Evolutionary conservation across 2,329 filamentous ascomycete genomes (phyloP), one percentile per base, ranked within the genome.

Genomic region (Aureobasidium sp.): DNA sequence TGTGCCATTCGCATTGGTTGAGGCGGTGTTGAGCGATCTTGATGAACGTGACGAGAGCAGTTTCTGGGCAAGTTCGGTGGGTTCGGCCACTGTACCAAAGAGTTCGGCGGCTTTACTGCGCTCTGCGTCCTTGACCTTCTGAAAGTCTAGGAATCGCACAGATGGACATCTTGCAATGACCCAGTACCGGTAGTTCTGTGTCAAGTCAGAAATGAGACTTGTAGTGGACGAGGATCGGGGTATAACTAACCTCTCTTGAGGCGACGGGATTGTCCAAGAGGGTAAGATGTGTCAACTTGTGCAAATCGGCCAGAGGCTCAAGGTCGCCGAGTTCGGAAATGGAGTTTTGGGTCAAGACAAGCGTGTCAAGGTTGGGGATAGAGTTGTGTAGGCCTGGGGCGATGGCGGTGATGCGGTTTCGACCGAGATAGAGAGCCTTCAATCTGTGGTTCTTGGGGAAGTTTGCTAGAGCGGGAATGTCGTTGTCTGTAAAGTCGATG

Each of bases 401-500:
- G 72, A 99, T 92, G 71, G 83, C 85, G 63, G 87, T 81, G 72
- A 99, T 83, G 69, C 94, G 88, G 78, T 99, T 99, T 67, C 92
- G 87, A 60, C 92, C 92, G 61, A 96, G 84, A 52, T 99, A 86
- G 46, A 99, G 84, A 24, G 91, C 96, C 69, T 86, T 89, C 70
- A 97, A 82, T 68, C 94, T 89, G 50, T 91, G 92, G 62, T 89
- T 93, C 56, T 96, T 85, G 3, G 94, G 94, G 74, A 99, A 96
- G 79, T 97, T 97, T 67, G 87, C 88, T 66, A 99, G 84, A 55
- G 88, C 81, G 69, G 90, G 86, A 71, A 99, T 93, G 77, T 97
- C 92, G 76, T 99, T 99, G 81, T 99, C 94, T 76, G 94, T 97
- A 71, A 99, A 87, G 79, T 99, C 94, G 81, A 99, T 95, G 67